phyloP scores from a whole-genome alignment of 2,329 filamentous ascomycete species.

The Chrysoporthe deuterocubensis region DNA sequence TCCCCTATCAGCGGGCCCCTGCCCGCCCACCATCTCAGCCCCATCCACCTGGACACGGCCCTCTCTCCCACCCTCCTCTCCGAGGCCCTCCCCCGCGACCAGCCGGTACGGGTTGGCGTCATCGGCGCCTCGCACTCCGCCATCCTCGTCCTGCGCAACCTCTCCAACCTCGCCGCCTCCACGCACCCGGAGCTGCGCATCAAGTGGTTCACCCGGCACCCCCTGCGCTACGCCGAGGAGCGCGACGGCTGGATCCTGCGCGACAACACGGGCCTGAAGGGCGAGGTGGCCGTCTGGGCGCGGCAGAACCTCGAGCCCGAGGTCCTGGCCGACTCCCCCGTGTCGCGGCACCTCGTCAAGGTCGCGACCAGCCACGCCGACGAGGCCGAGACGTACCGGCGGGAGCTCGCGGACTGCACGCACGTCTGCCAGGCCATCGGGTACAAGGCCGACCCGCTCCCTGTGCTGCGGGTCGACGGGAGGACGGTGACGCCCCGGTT shows the following conservation, averaged over 20 bases:
- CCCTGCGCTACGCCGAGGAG: constrained; percentile 63
- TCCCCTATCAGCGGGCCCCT: constrained; percentile 50
- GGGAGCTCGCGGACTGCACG: constrained; percentile 53
- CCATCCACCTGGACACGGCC: constrained; percentile 56
- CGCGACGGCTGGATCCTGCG: constrained; percentile 66
- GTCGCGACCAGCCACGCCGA: constrained; percentile 46
- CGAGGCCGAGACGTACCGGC: constrained; percentile 49
- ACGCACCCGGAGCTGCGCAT: constrained; percentile 58
- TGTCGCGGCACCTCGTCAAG: constrained; percentile 51
- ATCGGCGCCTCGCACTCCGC: constrained; percentile 67
- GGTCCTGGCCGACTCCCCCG: constrained; percentile 47
- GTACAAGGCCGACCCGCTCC: constrained; percentile 55
- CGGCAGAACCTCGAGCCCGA: constrained; percentile 60
- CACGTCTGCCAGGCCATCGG: constrained; percentile 64
- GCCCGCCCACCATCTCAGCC: constrained; percentile 43
- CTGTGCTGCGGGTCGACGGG: constrained; percentile 46
- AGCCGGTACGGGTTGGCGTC: constrained; percentile 53
- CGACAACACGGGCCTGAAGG: constrained; percentile 70
- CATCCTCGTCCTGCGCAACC: constrained; percentile 64
- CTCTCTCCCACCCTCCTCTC: constrained; percentile 57
- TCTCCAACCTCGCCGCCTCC: constrained; percentile 55
- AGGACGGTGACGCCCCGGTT: constrained; percentile 32
- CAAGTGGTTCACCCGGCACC: constrained; percentile 66
- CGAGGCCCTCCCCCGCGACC: constrained; percentile 34
- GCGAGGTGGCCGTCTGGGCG: constrained; percentile 63